Conservation (phyloP, 1,284 basidiomycete genomes). For the Vanrija sp. region DNA sequence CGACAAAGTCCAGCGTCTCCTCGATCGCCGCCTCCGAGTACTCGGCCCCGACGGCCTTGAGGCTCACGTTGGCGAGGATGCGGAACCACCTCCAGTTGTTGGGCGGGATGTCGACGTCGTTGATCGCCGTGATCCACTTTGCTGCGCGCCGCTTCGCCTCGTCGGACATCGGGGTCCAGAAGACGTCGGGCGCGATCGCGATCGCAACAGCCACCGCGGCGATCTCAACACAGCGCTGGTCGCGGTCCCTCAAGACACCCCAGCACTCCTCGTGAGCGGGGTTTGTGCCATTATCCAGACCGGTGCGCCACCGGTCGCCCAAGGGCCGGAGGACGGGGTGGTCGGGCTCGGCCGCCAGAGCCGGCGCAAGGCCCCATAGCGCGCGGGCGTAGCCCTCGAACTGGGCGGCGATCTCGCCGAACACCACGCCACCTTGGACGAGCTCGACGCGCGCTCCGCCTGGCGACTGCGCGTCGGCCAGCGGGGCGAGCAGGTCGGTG, state of each 20-base stretch:
- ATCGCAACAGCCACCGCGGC: slow-evolving; percentile 26
- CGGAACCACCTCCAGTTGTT: slow-evolving; percentile 38
- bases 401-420: slow-evolving; percentile 23
- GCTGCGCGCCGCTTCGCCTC: slow-evolving; percentile 19
- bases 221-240: slow-evolving; percentile 34
- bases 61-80: slow-evolving; percentile 26
- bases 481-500: slow-evolving; percentile 15
- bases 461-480: slow-evolving; percentile 10
- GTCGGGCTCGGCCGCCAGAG: slow-evolving; percentile 16
- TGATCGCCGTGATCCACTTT: slow-evolving; percentile 20
- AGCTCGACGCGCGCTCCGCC: slow-evolving; percentile 18
- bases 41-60: slow-evolving; percentile 26
- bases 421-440: slow-evolving; percentile 19
- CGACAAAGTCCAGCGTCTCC: slow-evolving; percentile 23
- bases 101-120: slow-evolving; percentile 17
- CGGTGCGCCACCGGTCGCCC: slow-evolving; percentile 15
- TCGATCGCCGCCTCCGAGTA: slow-evolving; percentile 27
- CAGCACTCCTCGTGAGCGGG: slow-evolving; percentile 25
- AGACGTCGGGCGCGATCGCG: slow-evolving; percentile 21
- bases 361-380: slow-evolving; percentile 23
- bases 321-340: slow-evolving; percentile 11
- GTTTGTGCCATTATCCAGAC: slow-evolving; percentile 17
- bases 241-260: slow-evolving; percentile 18
- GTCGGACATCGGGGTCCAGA: slow-evolving; percentile 26
- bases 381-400: slow-evolving; percentile 23